Evolutionary conservation across 768 basidiomycete species (phyloP).

Genomic region (Tricholoma furcatifolium): DNA sequence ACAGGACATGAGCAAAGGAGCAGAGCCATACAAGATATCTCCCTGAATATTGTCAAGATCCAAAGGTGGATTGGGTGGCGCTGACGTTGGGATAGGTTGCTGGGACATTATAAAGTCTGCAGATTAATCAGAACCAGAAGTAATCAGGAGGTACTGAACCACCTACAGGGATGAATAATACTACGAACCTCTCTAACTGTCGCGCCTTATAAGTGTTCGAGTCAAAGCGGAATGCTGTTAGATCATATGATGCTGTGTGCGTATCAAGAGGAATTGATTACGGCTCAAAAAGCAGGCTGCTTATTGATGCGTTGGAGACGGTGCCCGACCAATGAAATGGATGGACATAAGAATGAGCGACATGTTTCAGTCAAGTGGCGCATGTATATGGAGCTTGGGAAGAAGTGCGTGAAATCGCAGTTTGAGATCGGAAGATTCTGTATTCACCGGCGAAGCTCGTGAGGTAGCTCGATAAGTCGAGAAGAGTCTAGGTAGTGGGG

Average conservation of each 20-base stretch:
- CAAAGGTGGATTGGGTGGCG: constrained; percentile 16
- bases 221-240: not conserved
- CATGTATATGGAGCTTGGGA: not conserved
- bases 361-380: not conserved
- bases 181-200: not conserved
- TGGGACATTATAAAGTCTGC: constrained; percentile 17
- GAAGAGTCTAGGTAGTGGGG: no score
- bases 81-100: constrained; percentile 14
- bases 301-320: not conserved
- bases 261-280: not conserved
- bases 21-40: constrained; percentile 39
- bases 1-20: not conserved
- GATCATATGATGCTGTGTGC: not conserved
- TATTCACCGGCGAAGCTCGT: no score
- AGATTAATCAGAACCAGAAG: not conserved
- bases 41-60: constrained; percentile 47
- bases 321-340: not conserved
- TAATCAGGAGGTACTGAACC: not conserved
- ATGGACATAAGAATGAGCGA: not conserved
- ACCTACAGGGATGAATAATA: not conserved
- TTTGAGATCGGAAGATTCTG: no score
- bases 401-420: no score
- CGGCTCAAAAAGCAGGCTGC: no score
- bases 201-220: not conserved
- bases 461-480: no score